Percentiles rank a stretch among this genome's conserved stretches.
Conservation (phyloP, 2,329 filamentous ascomycete species). For the Bisporella sp. region DNA sequence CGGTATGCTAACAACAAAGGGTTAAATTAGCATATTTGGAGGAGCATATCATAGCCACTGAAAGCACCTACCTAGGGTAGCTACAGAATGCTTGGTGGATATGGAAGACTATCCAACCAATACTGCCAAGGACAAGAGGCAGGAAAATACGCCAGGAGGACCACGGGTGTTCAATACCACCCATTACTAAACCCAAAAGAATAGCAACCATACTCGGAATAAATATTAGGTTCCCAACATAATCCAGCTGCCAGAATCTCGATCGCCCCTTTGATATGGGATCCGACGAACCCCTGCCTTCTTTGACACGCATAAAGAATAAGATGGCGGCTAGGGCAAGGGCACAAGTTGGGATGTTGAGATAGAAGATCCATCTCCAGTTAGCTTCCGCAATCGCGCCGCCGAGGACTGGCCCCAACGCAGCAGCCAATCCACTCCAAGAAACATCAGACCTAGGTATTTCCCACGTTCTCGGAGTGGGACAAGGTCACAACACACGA, state of each 20-base stretch:
- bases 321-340: conserved; percentile 6
- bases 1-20: background rate
- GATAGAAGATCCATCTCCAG: conserved; percentile 43
- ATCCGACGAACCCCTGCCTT: conserved; percentile 17
- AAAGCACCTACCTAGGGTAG: no score
- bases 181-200: conserved; percentile 27
- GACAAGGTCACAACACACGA: conserved; percentile 37
- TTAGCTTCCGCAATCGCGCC: conserved; percentile 14
- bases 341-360: conserved; percentile 33
- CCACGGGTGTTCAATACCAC: background rate
- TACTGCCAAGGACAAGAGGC: background rate
- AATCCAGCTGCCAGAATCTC: conserved; percentile 37
- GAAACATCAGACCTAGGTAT: conserved; percentile 25
- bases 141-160: background rate
- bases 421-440: conserved; percentile 12
- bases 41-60: no score
- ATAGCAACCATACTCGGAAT: conserved; percentile 1
- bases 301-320: conserved; percentile 11
- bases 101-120: background rate
- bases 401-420: conserved; percentile 10
- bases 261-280: conserved; percentile 35
- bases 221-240: conserved; percentile 29
- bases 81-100: no score
- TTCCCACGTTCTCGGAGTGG: conserved; percentile 31
- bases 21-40: no score